Base-by-base conservation (phyloP, 1,139 yeast genomes). In the Dujonia santamariae region DNA sequence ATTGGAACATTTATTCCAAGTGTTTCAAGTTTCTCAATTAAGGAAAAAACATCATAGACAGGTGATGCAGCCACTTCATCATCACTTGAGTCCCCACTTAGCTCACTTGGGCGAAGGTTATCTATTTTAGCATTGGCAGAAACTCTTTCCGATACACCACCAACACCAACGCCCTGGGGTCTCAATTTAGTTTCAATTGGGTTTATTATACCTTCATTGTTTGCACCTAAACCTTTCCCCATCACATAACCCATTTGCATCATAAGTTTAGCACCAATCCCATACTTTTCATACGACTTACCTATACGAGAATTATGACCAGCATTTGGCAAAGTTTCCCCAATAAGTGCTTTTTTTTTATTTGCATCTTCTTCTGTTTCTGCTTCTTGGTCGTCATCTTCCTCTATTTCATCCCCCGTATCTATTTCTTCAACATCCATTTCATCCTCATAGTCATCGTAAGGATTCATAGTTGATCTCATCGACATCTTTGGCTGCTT, bases 211-310 rank as follows among this genome's bases (percentile, higher is more conserved):
- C 98, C 98, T 34, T 71, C 70, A 1, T 80, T 78, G 16, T 68
- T 59, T 4, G 63, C 59, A 0, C 98, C 98, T 16, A 92, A 69
- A 0, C 97, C 97, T 43, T 74, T 67, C 0, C 98, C 98, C 28
- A 75, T 75, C 12, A 71, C 69, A 54, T 87, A 90, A 0, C 98
- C 98, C 97, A 92, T 90, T 46, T 79, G 74, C 50, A 78, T 69
- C 66, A 92, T 57, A 34, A 92, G 63, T 35, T 73, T 63, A 2
- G 96, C 96, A 23, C 97, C 98, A 30, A 87, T 76, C 7, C 98
- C 97, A 50, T 88, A 90, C 26, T 29, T 22, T 4, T 19, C 32
- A 20, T 29, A 29, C n/a, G 19, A 7, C 26, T 13, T 19, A 11
- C 27, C n/a, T 25, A 13, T 6, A 13, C 28, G 14, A 44, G 24